Conservation (phyloP, 2,329 filamentous ascomycete genomes). For the Rugonectria rugulosa region DNA sequence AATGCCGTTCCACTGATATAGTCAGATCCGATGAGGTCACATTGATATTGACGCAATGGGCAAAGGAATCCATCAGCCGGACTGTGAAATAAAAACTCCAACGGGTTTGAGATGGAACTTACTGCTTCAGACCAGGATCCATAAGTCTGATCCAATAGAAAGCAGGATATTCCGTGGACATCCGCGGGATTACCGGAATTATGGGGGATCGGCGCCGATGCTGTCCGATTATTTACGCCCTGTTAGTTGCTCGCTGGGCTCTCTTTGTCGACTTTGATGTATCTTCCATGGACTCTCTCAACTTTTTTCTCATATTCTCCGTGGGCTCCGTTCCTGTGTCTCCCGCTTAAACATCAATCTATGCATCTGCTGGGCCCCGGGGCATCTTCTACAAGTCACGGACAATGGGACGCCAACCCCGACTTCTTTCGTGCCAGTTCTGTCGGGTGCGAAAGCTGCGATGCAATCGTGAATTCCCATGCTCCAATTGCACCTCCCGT, state of each 20-base stretch:
- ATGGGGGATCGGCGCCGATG: background rate
- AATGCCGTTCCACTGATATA: too few species aligned
- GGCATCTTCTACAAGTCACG: background rate
- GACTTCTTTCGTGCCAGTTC: slow-evolving; percentile 46
- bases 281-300: background rate
- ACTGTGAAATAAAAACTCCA: too few species aligned
- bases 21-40: too few species aligned
- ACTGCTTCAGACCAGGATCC: too few species aligned
- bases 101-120: too few species aligned
- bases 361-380: background rate
- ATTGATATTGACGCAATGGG: too few species aligned
- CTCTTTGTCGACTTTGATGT: background rate
- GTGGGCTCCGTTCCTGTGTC: background rate
- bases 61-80: too few species aligned
- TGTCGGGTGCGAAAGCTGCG: slow-evolving; percentile 47
- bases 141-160: background rate
- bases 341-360: background rate
- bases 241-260: background rate
- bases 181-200: background rate
- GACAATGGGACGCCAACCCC: slow-evolving; percentile 43
- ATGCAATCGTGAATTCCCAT: slow-evolving; percentile 47
- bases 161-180: background rate
- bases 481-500: slow-evolving; percentile 46
- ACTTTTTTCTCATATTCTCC: background rate
- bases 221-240: background rate